Evolutionary conservation across 257 asterid species (phyloP).

Genomic region (Solanum sitiens): DNA sequence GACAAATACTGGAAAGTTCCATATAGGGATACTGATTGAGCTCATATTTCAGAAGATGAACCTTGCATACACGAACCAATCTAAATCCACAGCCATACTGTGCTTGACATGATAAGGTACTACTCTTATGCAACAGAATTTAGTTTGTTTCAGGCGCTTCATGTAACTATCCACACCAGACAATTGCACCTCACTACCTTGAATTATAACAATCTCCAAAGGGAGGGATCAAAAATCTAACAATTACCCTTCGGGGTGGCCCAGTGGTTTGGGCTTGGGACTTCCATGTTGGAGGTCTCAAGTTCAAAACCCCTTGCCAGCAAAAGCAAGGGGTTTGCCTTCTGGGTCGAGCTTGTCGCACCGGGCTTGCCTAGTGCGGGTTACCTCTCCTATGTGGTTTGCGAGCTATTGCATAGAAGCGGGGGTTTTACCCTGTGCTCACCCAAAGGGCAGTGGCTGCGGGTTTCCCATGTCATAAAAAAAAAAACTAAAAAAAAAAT

Average conservation of each 20-base stretch:
- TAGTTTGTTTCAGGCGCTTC: background rate
- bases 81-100: background rate
- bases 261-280: too few relatives aligned
- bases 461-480: too few relatives aligned
- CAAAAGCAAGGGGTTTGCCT: too few relatives aligned
- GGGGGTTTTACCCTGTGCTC: too few relatives aligned
- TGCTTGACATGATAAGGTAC: background rate
- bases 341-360: too few relatives aligned
- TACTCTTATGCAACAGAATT: background rate
- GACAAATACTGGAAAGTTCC: background rate
- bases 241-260: background rate
- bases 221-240: background rate
- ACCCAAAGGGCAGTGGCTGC: too few relatives aligned
- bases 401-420: too few relatives aligned
- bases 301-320: too few relatives aligned
- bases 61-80: background rate
- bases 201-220: background rate
- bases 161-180: background rate
- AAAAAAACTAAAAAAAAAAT: background rate
- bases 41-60: background rate
- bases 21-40: background rate
- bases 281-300: too few relatives aligned
- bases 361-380: too few relatives aligned
- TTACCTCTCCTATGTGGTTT: too few relatives aligned
- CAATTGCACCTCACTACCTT: background rate